A percentile compares a stretch with the other conserved stretches of the same genome.
Conservation (phyloP, 2,329 filamentous ascomycete species). For the Cladosporium colombiae region DNA sequence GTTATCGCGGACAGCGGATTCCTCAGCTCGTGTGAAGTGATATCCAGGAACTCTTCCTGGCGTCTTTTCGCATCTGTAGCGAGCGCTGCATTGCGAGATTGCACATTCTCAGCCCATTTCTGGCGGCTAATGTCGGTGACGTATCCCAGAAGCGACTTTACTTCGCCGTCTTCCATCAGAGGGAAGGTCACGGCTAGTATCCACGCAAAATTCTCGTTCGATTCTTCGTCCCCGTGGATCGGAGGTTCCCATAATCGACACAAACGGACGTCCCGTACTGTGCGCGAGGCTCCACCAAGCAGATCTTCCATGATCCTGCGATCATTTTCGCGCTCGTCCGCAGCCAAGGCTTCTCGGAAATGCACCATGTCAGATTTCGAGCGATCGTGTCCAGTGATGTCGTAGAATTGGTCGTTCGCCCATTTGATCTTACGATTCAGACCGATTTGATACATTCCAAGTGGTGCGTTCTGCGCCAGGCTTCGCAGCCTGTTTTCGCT, state of each 20-base stretch:
- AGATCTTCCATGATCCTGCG: constrained; percentile 8
- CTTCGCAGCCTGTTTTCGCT: constrained; percentile 41
- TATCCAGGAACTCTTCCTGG: constrained; percentile 37
- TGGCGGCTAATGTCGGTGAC: constrained; percentile 34
- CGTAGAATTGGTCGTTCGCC: constrained; percentile 39
- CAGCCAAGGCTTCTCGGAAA: constrained; percentile 3
- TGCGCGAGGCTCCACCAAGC: constrained; percentile 14
- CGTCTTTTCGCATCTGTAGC: constrained; percentile 30
- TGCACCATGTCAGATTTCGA: constrained; percentile 19
- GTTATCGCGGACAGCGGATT: constrained; percentile 48
- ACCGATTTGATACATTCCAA: constrained; percentile 41
- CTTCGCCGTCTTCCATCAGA: constrained; percentile 24
- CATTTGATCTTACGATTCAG: constrained; percentile 39
- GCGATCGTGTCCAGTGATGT: constrained; percentile 27
- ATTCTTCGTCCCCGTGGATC: neutral
- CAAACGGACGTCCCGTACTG: constrained; percentile 23
- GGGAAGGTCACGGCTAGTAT: constrained; percentile 25
- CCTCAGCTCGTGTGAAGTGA: constrained; percentile 44
- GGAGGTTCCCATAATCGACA: constrained; percentile 24
- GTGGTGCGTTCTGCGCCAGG: constrained; percentile 42
- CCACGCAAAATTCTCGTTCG: constrained; percentile 20
- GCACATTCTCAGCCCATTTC: constrained; percentile 34
- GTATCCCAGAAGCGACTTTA: constrained; percentile 27
- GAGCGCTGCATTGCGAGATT: constrained; percentile 22
- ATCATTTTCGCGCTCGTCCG: constrained; percentile 15